Evolutionary conservation across 208 protist species (phyloP), one percentile per base, ranked within the genome.

Genomic region (Angomonas ambiguus): DNA sequence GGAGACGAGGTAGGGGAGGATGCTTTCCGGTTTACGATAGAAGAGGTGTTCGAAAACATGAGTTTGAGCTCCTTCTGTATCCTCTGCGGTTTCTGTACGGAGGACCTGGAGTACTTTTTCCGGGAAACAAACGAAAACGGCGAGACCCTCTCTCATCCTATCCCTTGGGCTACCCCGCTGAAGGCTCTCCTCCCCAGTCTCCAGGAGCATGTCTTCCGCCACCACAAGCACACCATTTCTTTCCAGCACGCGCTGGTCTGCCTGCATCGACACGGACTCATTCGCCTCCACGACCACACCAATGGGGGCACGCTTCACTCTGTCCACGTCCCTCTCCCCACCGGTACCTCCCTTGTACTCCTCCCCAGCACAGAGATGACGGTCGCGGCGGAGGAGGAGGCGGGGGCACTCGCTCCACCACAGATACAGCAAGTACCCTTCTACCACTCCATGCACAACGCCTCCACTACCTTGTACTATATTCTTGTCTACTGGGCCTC

Each of bases 41-140:
- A 60, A 16, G 65, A 74, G 1, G 72, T 95, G 59, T 62, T 80
- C 24, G 67, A 82, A 0, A 74, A 84, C 70, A 91, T 95, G 87
- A 71, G 72, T 18, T 65, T 95, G 35, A 92, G 90, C 66, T 89
- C 87, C 1, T 93, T 90, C 58, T 92, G 85, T 64, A 70, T 95
- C 35, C 77, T 91, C 5, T 65, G 88, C n/a, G 90, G 90, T 5
- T 38, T 95, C 28, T 32, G 77, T 0, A 76, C 77, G 18, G 61
- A 73, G 8, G 89, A 95, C 51, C 51, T 93, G 22, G 71, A 65
- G 10, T 20, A 31, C 27, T 61, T 84, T 31, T 30, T 85, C 56
- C 31, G 11, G 8, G 18, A 65, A 51, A 22, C 20, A 8, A 28
- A 24, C 20, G 42, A 18, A 18, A 28, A 32, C 4, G 38, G 60